Base-by-base conservation (phyloP, 257 asterid genomes). In the Jacaranda copaia region DNA sequence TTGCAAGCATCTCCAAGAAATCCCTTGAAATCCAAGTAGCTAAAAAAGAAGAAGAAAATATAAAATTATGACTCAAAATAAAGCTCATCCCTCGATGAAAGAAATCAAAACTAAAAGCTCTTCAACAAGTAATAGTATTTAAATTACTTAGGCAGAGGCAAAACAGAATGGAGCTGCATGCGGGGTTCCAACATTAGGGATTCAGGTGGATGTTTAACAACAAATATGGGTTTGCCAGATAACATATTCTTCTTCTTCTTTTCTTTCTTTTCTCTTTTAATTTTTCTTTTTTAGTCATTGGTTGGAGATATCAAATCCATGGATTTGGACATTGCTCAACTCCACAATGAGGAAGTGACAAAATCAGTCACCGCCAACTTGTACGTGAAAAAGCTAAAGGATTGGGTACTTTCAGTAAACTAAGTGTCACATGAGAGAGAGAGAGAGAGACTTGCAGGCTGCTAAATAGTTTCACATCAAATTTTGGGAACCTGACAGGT, bases 11-110 rank as follows among this genome's bases (percentile, higher is more conserved):
- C 42, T 48, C 35, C 61, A 38, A 59, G 72, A 68, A 59, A 60
- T 68, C 81, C 78, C 45, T 8, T 73, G 42, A 59, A 49, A 76
- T 60, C 13, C 9, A 52, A 57, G 62, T 59, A 36, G 62, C 69
- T 49, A 63, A 65, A 58, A 64, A 15, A 46, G 12, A 25, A 46
- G 12, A 25, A 42, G 38, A 46, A 32, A n/a, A 57, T 32, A 53
- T 63, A 74, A 45, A 53, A 32, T 46, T 70, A 48, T 40, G n/a
- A 75, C 49, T 40, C 36, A 16, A 42, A 43, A 61, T 73, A 16
- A 57, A 42, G 58, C 32, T 75, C 4, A 58, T 39, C 64, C 56
- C 52, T n/a, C 53, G 39, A 70, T 52, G 64, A 64, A 61, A 43
- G 66, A 57, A 72, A 52, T 36, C 9, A 39, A 75, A 48, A 51